Evolutionary conservation across 106 monocot species (phyloP).

Genomic region (Apostasia shenzhenica): DNA sequence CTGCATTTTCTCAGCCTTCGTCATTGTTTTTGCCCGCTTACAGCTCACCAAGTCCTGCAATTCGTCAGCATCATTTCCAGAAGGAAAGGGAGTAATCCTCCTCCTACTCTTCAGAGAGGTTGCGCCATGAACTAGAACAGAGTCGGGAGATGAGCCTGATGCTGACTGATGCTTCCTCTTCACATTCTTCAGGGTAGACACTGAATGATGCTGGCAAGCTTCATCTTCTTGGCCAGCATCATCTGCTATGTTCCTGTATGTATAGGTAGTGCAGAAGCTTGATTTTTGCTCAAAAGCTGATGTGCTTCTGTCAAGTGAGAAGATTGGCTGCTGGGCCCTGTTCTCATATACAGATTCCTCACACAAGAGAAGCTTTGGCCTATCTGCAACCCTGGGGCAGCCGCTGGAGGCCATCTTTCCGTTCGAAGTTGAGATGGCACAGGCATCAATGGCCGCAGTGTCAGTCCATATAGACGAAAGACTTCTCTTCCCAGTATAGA

Average conservation of each 20-base stretch:
- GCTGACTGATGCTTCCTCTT: background rate
- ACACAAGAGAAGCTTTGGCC: too few relatives aligned
- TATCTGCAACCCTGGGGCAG: too few relatives aligned
- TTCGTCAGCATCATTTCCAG: background rate
- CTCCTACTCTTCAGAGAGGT: background rate
- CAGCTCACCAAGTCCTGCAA: background rate
- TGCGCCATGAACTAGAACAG: background rate
- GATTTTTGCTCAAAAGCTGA: too few relatives aligned
- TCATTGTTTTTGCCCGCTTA: background rate
- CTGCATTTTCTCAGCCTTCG: constrained; percentile 17
- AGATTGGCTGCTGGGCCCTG: background rate
- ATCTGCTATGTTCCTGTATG: background rate
- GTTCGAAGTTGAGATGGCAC: background rate
- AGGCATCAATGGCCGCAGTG: background rate
- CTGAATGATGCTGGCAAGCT: background rate
- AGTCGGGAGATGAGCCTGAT: background rate
- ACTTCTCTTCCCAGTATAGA: background rate
- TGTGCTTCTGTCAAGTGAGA: background rate
- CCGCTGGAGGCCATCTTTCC: background rate
- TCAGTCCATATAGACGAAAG: background rate
- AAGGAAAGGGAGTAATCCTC: background rate
- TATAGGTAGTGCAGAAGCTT: background rate
- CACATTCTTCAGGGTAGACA: background rate
- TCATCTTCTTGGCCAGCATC: background rate
- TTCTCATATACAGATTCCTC: background rate